phyloP scores from a whole-genome alignment of 306 rosid species.

The Begonia peltatifolia region DNA sequence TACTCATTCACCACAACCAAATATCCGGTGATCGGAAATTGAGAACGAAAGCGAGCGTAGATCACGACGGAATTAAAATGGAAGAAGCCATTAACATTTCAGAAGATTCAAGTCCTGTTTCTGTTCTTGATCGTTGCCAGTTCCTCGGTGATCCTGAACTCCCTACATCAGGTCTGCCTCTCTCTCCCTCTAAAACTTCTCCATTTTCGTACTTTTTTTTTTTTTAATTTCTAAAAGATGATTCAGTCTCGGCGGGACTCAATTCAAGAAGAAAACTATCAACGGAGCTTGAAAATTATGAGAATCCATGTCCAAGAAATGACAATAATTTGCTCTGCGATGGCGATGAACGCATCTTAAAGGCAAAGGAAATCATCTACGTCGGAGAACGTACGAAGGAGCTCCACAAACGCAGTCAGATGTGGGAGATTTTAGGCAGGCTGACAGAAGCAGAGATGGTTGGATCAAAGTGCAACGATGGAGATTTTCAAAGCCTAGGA shows the following conservation, averaged over 20 bases:
- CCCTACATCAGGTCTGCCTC: slow-evolving; percentile 40
- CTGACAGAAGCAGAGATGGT: slow-evolving; percentile 38
- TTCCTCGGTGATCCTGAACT: slow-evolving; percentile 22
- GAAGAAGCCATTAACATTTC: slow-evolving; percentile 31
- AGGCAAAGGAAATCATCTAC: slow-evolving; percentile 15
- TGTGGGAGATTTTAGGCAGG: slow-evolving; percentile 34
- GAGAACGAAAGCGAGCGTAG: slow-evolving; percentile 18
- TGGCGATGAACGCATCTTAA: slow-evolving; percentile 25
- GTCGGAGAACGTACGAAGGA: slow-evolving; percentile 20
- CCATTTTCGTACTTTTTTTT: background rate
- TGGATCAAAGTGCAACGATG: slow-evolving; percentile 24
- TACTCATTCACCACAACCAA: slow-evolving; percentile 8
- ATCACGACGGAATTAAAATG: slow-evolving; percentile 12
- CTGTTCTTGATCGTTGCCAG: slow-evolving; percentile 49
- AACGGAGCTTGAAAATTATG: slow-evolving; percentile 29
- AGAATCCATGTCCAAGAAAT: slow-evolving; percentile 14
- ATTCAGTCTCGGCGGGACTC: slow-evolving; percentile 10
- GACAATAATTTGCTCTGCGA: slow-evolving; percentile 26
- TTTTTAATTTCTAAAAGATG: slow-evolving; percentile 6
- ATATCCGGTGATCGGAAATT: slow-evolving; percentile 13
- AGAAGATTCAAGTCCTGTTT: slow-evolving; percentile 76
- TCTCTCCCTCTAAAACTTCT: background rate
- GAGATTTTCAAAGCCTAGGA: slow-evolving; percentile 24
- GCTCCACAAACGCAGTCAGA: slow-evolving; percentile 10
- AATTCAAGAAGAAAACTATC: slow-evolving; percentile 50